Evolutionary conservation across 192 early-diverging fungal species (phyloP), one percentile per base, ranked within the genome.

Genomic region (Rhizophagus clarus): DNA sequence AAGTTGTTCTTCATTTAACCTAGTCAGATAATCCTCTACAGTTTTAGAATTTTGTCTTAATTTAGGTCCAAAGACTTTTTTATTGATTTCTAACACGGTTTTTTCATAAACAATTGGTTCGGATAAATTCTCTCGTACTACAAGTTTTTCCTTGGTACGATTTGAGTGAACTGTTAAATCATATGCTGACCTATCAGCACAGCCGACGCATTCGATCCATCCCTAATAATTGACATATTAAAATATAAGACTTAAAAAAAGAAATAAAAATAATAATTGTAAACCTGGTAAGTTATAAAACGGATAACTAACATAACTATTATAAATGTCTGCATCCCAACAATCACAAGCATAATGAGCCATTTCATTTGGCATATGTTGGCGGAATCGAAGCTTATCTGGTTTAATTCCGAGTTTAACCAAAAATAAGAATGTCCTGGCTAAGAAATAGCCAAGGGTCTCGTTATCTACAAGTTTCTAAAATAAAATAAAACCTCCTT

Each of bases 301-400:
- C 22, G n/a, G 68, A 72, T 26, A 15, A 89, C 90, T 74, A 85
- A 91, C 90, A 84, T 96, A 95, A 76, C 92, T 94, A 80, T 88
- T 95, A 79, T 93, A 85, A 83, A 99, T 99, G 86, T 99, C 98
- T 60, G 98, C 97, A 85, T 99, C 98, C 97, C 97, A 99, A 88
- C 94, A 95, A 86, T 96, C 97, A 85, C 92, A 93, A 15, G 98
- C 97, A 83, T 99, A 99, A 89, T 99, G 98, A 24, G 98, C 98
- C 97, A 99, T 99, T 88, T 99, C 98, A 88, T 99, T 99, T 60
- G 88, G 84, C 94, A 99, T 96, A 86, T 99, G 98, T 86, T 99
- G 97, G 81, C 98, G 92, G 93, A 99, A 97, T 66, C 97, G 92
- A 62, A 99, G 86, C 32, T 92, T 89, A 34, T 90, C 91, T 20